Conservation (phyloP, 2,329 filamentous ascomycete species). For the Stagonosporopsis chrysanthemi region DNA sequence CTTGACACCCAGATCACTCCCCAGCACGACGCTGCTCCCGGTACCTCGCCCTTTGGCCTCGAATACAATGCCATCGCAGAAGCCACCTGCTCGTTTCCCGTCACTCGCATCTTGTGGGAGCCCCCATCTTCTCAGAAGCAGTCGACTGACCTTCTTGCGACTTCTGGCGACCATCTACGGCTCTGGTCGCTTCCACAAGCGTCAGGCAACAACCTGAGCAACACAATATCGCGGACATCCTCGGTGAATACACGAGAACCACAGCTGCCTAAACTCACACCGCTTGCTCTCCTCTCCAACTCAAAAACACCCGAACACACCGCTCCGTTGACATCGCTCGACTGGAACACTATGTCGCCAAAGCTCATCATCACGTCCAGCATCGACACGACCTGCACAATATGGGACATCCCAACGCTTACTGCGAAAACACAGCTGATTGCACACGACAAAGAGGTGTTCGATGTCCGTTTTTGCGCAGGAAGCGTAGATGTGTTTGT, state of each 20-base stretch:
- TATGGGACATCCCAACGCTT: slow-evolving; percentile 98
- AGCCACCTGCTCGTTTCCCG: slow-evolving; percentile 96
- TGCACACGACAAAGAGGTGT: slow-evolving; percentile 98
- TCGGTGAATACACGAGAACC: slow-evolving; percentile 66
- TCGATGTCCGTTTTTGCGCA: slow-evolving; percentile 96
- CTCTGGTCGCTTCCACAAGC: slow-evolving; percentile 84
- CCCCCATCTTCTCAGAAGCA: slow-evolving; percentile 94
- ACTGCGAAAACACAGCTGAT: slow-evolving; percentile 98
- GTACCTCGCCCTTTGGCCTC: slow-evolving; percentile 75
- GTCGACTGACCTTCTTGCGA: slow-evolving; percentile 91
- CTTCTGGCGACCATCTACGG: slow-evolving; percentile 91
- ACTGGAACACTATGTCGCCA: slow-evolving; percentile 97
- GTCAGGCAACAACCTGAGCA: slow-evolving; percentile 64
- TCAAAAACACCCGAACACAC: slow-evolving; percentile 99
- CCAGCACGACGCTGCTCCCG: slow-evolving; percentile 72
- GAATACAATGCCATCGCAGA: slow-evolving; percentile 95
- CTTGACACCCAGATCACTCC: slow-evolving; percentile 82
- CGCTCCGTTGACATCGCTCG: slow-evolving; percentile 91
- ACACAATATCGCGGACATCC: slow-evolving; percentile 72
- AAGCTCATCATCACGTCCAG: slow-evolving; percentile 98
- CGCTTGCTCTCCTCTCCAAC: slow-evolving; percentile 91
- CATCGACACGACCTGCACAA: slow-evolving; percentile 98
- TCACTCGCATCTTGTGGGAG: slow-evolving; percentile 95
- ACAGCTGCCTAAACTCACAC: slow-evolving; percentile 82
- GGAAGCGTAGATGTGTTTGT: slow-evolving; percentile 99